Percentiles rank a stretch among this genome's conserved stretches.
Evolutionary conservation across 352 stramenopile genomes (phyloP).

Genomic region (Globisporangium abappressorium): DNA sequence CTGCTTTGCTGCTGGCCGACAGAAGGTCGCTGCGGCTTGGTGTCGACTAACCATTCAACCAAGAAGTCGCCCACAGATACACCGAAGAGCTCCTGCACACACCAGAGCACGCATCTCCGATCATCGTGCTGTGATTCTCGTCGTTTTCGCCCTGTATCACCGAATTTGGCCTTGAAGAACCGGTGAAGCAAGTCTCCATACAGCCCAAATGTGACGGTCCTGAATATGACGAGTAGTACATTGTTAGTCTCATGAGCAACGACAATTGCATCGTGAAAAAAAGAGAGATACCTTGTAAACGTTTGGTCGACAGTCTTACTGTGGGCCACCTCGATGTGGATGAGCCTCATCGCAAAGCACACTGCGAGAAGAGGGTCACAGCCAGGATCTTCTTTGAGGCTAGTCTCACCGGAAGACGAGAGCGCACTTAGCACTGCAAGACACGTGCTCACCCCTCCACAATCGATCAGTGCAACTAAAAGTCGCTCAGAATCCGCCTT

Average conservation of each 20-base stretch:
- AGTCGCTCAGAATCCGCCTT: constrained; percentile 26
- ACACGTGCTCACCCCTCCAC: constrained; percentile 35
- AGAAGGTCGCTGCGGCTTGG: not conserved
- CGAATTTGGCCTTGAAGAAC: constrained; percentile 3
- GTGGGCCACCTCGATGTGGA: constrained; percentile 7
- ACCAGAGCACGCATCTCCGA: constrained; percentile 8
- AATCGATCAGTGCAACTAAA: constrained; percentile 36
- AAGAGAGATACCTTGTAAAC: constrained; percentile 14
- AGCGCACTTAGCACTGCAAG: constrained; percentile 43
- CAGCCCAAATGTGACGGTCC: constrained; percentile 25
- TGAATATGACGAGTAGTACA: constrained; percentile 8
- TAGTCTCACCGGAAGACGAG: not conserved
- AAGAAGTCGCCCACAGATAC: constrained; percentile 4
- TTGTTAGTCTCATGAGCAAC: not conserved
- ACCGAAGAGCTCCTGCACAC: constrained; percentile 2
- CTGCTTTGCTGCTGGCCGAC: not conserved
- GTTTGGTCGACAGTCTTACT: constrained; percentile 1
- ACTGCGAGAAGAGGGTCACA: not conserved
- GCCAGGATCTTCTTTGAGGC: not conserved
- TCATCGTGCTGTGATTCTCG: not conserved
- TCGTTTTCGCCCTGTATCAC: not conserved
- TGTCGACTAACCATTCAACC: not conserved
- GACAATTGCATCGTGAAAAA: not conserved
- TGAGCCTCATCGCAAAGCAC: constrained; percentile 10
- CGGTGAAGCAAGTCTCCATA: constrained; percentile 28